Percentiles rank a stretch among this genome's conserved stretches.
These are phyloP conservation scores for Carex cristatella DNA, from an alignment of 176 grass and related monocot species.

Conservation along the genomic window DNA sequence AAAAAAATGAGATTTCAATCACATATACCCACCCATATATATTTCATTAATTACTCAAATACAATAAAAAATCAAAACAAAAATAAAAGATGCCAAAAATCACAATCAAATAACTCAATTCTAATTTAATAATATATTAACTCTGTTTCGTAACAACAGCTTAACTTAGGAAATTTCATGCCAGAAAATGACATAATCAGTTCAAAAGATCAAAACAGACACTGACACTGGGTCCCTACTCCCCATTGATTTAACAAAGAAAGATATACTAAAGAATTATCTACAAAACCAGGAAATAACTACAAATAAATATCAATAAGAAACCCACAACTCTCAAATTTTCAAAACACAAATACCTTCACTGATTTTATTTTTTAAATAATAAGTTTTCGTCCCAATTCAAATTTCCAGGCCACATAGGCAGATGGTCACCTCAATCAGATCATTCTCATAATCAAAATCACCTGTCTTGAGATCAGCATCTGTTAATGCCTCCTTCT, in stretches of 20 bases:
- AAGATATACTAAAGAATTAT: not conserved
- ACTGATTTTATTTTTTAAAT: not conserved
- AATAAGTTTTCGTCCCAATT: not conserved
- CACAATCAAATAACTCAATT: not conserved
- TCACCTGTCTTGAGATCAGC: not conserved
- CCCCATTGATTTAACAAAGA: no score
- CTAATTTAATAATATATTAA: not conserved
- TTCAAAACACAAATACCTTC: not conserved
- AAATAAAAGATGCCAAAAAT: not conserved
- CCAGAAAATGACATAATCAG: not conserved
- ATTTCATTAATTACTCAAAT: not conserved
- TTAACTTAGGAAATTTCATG: not conserved
- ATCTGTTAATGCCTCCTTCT: not conserved
- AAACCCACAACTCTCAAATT: not conserved
- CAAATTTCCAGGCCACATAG: conserved; percentile 11
- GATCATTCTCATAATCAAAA: not conserved
- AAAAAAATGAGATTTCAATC: no score
- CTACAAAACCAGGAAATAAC: not conserved
- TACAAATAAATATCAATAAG: not conserved
- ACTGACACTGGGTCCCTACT: not conserved
- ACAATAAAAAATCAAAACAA: not conserved
- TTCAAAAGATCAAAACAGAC: not conserved
- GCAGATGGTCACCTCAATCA: not conserved
- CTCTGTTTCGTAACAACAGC: not conserved
- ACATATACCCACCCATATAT: no score